Evolutionary conservation across 2,329 filamentous ascomycete species (phyloP), one percentile per base, ranked within the genome.

Genomic region (Paracorniculantispora psalliotae): DNA sequence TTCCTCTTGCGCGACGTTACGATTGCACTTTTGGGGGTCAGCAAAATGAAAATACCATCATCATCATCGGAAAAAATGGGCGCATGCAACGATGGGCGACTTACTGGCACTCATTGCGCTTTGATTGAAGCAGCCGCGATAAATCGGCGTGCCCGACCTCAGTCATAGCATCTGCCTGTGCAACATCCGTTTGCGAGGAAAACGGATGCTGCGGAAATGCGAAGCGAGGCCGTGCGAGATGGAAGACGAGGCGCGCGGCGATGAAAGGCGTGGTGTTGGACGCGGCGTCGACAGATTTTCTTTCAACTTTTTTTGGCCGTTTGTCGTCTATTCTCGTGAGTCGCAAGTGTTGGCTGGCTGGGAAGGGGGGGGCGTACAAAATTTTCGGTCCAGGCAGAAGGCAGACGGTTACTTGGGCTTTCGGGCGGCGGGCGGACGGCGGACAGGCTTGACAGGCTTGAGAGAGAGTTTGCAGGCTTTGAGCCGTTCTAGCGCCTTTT

Each of bases 1-100:
- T 96, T 96, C 75, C 91, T 87, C 84, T 96, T 94, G 76, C 90
- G 89, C 81, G 89, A 91, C 76, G 82, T 83, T 81, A 89, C 84
- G 82, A 88, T 87, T 83, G 83, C 81, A 77, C 86, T 89, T 71
- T 61, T 66, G 62, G 63, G 25, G 43, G 71, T 83, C 63, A 84
- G 74, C 69, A 80, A 59, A 60, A 61, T 69, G 54, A 76, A 77
- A 75, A 68, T 67, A 58, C 71, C 65, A 82, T 77, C 72, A 66
- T 74, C 72, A 66, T 69, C 66, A 79, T 79, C 77, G 77, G 75
- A 78, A 77, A 77, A 79, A 71, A 70, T 66, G 65, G 75, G 75
- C 75, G 78, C 78, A 75, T 80, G 72, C 58, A 66, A 62, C 74
- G 72, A 69, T 65, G 66, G 61, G 61, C 62, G 59, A 77, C 80